phyloP scores from a whole-genome alignment of 1,139 yeast genomes.

The Candida buenavistaensis region DNA sequence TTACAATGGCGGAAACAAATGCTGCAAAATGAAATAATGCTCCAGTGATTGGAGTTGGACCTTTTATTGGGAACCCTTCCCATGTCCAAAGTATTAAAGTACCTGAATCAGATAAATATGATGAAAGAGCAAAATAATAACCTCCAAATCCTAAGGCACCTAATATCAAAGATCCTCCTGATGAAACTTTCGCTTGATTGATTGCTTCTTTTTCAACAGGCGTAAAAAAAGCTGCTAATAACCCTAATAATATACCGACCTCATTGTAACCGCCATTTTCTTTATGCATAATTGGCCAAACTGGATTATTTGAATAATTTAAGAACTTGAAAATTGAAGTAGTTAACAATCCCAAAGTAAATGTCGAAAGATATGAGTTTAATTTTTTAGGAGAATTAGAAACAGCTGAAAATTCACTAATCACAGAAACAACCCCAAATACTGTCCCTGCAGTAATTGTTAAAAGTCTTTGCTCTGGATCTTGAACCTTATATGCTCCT shows the following conservation, averaged over 20 bases:
- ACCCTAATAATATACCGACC: slow-evolving; percentile 66
- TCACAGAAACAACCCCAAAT: slow-evolving; percentile 62
- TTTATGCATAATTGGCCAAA: slow-evolving; percentile 92
- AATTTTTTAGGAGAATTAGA: slow-evolving; percentile 43
- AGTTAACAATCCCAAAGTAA: slow-evolving; percentile 68
- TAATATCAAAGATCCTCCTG: slow-evolving; percentile 42
- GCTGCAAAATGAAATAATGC: slow-evolving; percentile 67
- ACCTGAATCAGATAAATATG: slow-evolving; percentile 79
- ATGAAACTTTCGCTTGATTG: not conserved
- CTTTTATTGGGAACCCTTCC: slow-evolving; percentile 87
- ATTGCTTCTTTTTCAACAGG: slow-evolving; percentile 23
- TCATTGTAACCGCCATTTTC: slow-evolving; percentile 85
- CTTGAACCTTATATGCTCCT: slow-evolving; percentile 67
- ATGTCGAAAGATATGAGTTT: slow-evolving; percentile 58
- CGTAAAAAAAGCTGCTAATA: slow-evolving; percentile 61
- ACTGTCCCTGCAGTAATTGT: slow-evolving; percentile 66
- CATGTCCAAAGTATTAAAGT: slow-evolving; percentile 88
- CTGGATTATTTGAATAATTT: slow-evolving; percentile 83
- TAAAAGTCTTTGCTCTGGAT: slow-evolving; percentile 70
- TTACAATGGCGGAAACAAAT: slow-evolving; percentile 55
- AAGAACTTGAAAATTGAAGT: slow-evolving; percentile 77
- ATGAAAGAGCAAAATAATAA: slow-evolving; percentile 67
- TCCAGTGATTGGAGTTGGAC: slow-evolving; percentile 90
- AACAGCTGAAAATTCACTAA: slow-evolving; percentile 52
- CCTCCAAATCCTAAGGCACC: slow-evolving; percentile 79